A percentile compares a stretch with the other conserved stretches of the same genome.
Conservation (phyloP, 1,284 basidiomycete species). For the Leccinum pachyderme region DNA sequence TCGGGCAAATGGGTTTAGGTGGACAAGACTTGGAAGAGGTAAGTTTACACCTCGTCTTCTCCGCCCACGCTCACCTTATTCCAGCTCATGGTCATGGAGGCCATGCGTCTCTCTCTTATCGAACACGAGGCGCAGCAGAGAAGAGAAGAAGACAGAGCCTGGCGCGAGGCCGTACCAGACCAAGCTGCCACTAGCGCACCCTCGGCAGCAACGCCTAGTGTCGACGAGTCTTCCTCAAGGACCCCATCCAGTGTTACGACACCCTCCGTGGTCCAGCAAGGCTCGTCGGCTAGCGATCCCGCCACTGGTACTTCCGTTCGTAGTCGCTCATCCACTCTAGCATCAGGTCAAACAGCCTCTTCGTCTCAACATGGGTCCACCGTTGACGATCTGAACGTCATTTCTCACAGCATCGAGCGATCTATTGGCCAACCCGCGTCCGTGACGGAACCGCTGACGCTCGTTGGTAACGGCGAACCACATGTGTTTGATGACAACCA, state of each 20-base stretch:
- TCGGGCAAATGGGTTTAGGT: constrained; percentile 65
- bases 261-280: constrained; percentile 6
- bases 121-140: constrained; percentile 86
- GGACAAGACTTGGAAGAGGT: constrained; percentile 91
- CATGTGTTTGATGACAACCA: constrained; percentile 10
- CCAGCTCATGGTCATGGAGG: constrained; percentile 98
- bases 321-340: constrained; percentile 31
- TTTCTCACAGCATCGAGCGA: constrained; percentile 28
- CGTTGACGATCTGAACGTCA: constrained; percentile 30
- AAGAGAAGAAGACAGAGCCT: constrained; percentile 60
- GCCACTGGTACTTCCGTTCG: constrained; percentile 10
- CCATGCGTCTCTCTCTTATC: constrained; percentile 91
- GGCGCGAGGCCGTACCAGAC: constrained; percentile 43
- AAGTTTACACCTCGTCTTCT: constrained; percentile 11
- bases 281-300: constrained; percentile 10
- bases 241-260: constrained; percentile 1
- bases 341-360: constrained; percentile 37
- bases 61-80: constrained; percentile 14
- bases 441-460: constrained; percentile 17
- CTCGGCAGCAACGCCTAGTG: constrained; percentile 8
- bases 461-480: constrained; percentile 11
- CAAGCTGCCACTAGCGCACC: constrained; percentile 19
- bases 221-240: constrained; percentile 6
- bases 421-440: constrained; percentile 15
- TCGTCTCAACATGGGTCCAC: constrained; percentile 26